Percentiles rank a stretch among this genome's conserved stretches.
Conservation (phyloP, 257 asterid genomes). For the Solanum clarkiae region DNA sequence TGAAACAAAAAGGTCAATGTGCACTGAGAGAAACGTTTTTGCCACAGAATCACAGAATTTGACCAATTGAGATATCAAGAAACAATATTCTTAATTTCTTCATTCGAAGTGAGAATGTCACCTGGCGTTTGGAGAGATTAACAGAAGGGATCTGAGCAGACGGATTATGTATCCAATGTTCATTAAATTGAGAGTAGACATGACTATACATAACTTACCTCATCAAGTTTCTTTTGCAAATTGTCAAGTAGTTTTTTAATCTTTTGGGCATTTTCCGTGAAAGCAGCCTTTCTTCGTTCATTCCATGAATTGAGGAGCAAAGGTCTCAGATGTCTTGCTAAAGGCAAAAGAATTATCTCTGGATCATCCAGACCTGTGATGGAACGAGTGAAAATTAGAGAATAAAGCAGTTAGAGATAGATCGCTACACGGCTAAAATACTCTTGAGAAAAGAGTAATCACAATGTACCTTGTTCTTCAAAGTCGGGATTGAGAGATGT, state of each 20-base stretch:
- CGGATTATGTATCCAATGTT: background rate
- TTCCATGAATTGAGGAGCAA: constrained; percentile 76
- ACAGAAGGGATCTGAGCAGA: background rate
- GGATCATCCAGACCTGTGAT: constrained; percentile 48
- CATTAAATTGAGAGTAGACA: background rate
- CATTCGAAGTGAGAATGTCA: too few species aligned
- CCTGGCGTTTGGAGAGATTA: background rate
- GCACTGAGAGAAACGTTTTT: background rate
- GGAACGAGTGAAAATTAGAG: background rate
- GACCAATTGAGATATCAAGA: too few species aligned
- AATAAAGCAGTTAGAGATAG: background rate
- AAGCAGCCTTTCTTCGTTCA: constrained; percentile 75
- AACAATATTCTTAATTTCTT: too few species aligned
- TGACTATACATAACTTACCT: constrained; percentile 37
- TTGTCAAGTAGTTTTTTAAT: constrained; percentile 63
- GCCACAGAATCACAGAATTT: background rate
- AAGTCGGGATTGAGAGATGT: constrained; percentile 66
- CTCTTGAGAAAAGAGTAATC: background rate
- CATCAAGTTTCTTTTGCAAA: constrained; percentile 83
- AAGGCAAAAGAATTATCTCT: constrained; percentile 66
- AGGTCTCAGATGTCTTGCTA: constrained; percentile 74
- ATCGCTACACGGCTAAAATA: background rate
- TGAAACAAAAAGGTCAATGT: background rate
- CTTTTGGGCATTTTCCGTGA: constrained; percentile 80
- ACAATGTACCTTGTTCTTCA: constrained; percentile 66